phyloP scores from a whole-genome alignment of 768 basidiomycete species.

The Lentinula guzmanii region DNA sequence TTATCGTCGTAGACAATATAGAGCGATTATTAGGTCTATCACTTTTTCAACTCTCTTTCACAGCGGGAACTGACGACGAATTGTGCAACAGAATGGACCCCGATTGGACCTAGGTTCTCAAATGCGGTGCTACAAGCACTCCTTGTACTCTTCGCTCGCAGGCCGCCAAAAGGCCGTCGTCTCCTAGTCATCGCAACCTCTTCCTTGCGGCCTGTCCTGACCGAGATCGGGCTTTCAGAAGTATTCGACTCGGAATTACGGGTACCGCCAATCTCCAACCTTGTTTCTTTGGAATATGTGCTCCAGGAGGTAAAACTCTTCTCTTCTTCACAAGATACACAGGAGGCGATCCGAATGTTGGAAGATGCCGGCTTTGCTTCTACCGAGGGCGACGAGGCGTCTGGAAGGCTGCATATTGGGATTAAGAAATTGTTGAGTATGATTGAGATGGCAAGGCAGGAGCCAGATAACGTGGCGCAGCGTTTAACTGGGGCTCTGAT shows the following conservation, averaged over 20 bases:
- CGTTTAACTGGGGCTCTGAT: conserved; percentile 61
- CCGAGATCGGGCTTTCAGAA: conserved; percentile 85
- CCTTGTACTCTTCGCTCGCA: conserved; percentile 78
- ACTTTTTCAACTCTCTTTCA: neutral
- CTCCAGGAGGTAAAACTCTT: conserved; percentile 80
- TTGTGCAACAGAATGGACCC: conserved; percentile 75
- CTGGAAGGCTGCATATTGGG: conserved; percentile 66
- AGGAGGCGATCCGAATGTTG: conserved; percentile 58
- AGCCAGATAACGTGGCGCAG: conserved; percentile 76
- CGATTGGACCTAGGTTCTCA: conserved; percentile 95
- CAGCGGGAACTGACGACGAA: neutral
- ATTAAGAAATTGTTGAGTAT: conserved; percentile 90
- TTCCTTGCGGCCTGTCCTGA: conserved; percentile 78
- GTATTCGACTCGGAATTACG: conserved; percentile 84
- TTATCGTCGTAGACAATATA: conserved; percentile 92
- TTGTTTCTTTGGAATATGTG: conserved; percentile 69
- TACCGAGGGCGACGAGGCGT: conserved; percentile 37
- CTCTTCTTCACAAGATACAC: conserved; percentile 43
- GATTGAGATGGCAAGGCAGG: conserved; percentile 96
- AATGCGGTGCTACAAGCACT: conserved; percentile 89
- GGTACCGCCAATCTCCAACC: conserved; percentile 73
- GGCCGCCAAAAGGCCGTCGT: conserved; percentile 93
- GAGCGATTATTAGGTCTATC: conserved; percentile 84
- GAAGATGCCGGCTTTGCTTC: conserved; percentile 67
- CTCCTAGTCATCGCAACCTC: conserved; percentile 90